These are phyloP conservation scores for Apophysomyces trapeziformis DNA, from an alignment of 371 early-diverging fungal species.

Conservation along the genomic window DNA sequence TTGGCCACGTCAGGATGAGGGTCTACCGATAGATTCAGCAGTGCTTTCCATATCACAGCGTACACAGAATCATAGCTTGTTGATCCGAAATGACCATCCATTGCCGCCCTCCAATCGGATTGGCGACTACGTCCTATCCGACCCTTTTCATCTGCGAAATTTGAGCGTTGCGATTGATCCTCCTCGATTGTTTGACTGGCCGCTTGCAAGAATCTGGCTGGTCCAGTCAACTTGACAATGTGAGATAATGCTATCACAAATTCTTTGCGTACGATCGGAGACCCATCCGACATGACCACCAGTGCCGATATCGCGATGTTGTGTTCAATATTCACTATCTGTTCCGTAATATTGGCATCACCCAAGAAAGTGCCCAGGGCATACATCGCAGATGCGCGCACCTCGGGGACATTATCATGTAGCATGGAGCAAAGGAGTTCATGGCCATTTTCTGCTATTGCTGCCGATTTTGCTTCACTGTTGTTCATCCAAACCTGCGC, in stretches of 20 bases:
- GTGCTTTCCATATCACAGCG: slow-evolving; percentile 74
- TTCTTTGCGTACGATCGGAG: slow-evolving; percentile 83
- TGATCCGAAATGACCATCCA: slow-evolving; percentile 41
- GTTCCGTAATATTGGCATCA: slow-evolving; percentile 71
- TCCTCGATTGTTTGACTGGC: slow-evolving; percentile 75
- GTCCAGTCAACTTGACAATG: slow-evolving; percentile 64
- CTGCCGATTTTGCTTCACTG: slow-evolving; percentile 74
- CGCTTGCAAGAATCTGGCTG: slow-evolving; percentile 62
- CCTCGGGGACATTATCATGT: slow-evolving; percentile 80
- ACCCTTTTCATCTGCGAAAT: slow-evolving; percentile 24
- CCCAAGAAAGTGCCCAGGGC: slow-evolving; percentile 83
- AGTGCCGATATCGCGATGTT: slow-evolving; percentile 70
- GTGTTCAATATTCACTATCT: slow-evolving; percentile 71
- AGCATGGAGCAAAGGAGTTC: slow-evolving; percentile 66
- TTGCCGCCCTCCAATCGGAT: slow-evolving; percentile 32
- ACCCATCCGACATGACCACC: slow-evolving; percentile 73
- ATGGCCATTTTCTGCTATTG: slow-evolving; percentile 73
- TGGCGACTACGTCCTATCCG: slow-evolving; percentile 26
- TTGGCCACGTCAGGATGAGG: slow-evolving; percentile 74
- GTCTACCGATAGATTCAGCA: slow-evolving; percentile 80
- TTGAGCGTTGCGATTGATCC: slow-evolving; percentile 33
- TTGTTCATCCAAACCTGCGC: slow-evolving; percentile 86
- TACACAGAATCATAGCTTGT: slow-evolving; percentile 62
- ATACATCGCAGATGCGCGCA: slow-evolving; percentile 83
- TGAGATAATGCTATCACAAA: slow-evolving; percentile 74